Conservation (phyloP, 2,329 filamentous ascomycete genomes). For the Lasiodiplodia sp. region DNA sequence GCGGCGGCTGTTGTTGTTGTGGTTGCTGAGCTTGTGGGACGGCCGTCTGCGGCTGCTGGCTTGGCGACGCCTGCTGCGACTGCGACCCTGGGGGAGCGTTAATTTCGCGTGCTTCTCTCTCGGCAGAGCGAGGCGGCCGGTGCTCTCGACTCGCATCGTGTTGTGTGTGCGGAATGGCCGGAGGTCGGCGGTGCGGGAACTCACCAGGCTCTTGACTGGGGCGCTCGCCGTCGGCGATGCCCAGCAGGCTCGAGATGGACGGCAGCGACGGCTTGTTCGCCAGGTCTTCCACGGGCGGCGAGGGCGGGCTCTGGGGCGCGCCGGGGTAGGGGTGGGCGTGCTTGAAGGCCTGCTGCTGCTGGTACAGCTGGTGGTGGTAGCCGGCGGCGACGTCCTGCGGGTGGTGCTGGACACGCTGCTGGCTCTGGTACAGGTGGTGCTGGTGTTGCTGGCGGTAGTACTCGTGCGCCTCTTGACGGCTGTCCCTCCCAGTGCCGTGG, state of each 20-base stretch:
- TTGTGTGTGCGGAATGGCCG: conserved; percentile 22
- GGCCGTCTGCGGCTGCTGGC: conserved; percentile 37
- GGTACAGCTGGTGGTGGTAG: conserved; percentile 29
- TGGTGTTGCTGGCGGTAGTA: conserved; percentile 31
- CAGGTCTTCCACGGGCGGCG: conserved; percentile 75
- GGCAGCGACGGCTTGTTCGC: conserved; percentile 80
- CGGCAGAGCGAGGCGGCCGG: conserved; percentile 8
- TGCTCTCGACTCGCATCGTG: conserved; percentile 31
- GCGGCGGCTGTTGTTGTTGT: conserved; percentile 21
- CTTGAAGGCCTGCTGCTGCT: conserved; percentile 31
- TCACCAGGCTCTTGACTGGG: conserved; percentile 53
- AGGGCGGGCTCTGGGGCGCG: conserved; percentile 70
- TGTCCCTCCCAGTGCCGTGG: conserved; percentile 50
- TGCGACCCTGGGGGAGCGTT: conserved; percentile 34
- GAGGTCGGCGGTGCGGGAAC: conserved; percentile 3
- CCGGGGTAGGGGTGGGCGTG: conserved; percentile 37
- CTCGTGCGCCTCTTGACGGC: conserved; percentile 43
- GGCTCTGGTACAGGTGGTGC: conserved; percentile 31
- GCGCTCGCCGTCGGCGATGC: conserved; percentile 77
- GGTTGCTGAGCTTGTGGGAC: conserved; percentile 33
- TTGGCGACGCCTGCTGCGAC: conserved; percentile 33
- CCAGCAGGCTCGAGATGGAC: conserved; percentile 90
- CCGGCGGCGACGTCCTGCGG: conserved; percentile 46
- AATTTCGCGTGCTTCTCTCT: conserved; percentile 3
- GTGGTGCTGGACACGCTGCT: conserved; percentile 31